Evolutionary conservation across 78 protist species (phyloP), one percentile per base, ranked within the genome.

Genomic region (Isochrysis galbana): DNA sequence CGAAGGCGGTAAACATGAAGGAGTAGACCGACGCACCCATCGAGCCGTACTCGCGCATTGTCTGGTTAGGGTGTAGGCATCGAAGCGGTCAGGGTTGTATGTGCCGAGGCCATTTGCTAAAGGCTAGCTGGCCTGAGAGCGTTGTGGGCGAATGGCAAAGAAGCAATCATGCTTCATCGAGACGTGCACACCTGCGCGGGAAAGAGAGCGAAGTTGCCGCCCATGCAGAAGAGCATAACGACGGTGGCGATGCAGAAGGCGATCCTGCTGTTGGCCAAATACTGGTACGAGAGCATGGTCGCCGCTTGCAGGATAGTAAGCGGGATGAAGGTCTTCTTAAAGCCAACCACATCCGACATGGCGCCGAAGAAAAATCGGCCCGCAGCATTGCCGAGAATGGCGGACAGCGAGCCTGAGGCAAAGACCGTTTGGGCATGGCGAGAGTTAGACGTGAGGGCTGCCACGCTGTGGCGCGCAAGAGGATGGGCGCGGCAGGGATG

Each of bases 191-290:
- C 74, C 74, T 67, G 34, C 41, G 47, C 45, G 14, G 86, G 86
- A 34, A 77, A 77, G 38, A 77, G 19, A 46, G 86, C 86, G 29
- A 77, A 77, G 86, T 4, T 10, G 47, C 86, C 86, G 45, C 86
- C 86, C 86, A 77, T 77, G 86, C 86, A 77, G 42, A 39, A 38
- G 86, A 77, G 86, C 46, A 77, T 11, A 10, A 32, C 32, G 46
- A 38, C 44, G 32, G 86, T 77, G 86, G 29, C 42, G 26, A 39
- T 0, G 47, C 1, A 10, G 47, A 77, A 77, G 86, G 26, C 3
- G 42, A 22, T 10, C 34, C 86, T 42, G 34, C 34, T 17, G 86
- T 34, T 41, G 80, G 80, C 34, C 44, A 70, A 41, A 21, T 2
- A 1, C 29, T 1, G 34, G 41, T 14, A 70, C 29, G 41, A 70